Base-by-base conservation (phyloP, 176 grass and related monocot species). In the Oryza meyeriana region DNA sequence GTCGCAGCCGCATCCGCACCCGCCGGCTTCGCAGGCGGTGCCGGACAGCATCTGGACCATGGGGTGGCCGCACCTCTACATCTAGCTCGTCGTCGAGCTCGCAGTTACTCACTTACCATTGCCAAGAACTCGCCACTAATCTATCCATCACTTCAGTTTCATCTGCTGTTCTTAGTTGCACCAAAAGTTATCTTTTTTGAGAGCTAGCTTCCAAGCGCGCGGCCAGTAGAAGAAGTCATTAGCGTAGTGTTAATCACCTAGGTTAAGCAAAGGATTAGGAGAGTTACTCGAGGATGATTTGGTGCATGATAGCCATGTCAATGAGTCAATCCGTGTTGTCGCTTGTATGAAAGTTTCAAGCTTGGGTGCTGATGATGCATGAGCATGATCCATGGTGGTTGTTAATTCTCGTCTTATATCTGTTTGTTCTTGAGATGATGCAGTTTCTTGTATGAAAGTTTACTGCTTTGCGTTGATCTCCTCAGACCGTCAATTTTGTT, bases 51-150 rank as follows among this genome's bases (percentile, higher is more conserved):
- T 88, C 70, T 91, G 81, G 89, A 22, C 45, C 85, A 86, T 79
- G 79, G 88, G 88, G 50, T 90, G 79, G 84, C 88, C 88, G 50
- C 79, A 90, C 80, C 84, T 90, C 6, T 86, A 84, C 79, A 90
- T 87, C 79, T 90, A 87, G 75, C 45, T 13, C 50, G 1, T n/a
- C 28, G 0, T 55, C 68, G 1, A 27, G 0, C 40, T 12, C 10
- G 40, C 11, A 11, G 42, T 44, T 3, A 44, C 10, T 55, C 6
- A 8, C 50, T n/a, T 20, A 9, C 14, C 74, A 20, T 25, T 28
- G 67, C 3, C 61, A 9, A 28, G n/a, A 30, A 9, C 41, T 57
- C 13, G 20, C 57, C 20, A 70, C 71, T 76, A 77, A 71, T 81
- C 57, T 28, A 70, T 33, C 50, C 40, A 78, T n/a, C 52, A 3